A percentile compares a stretch with the other conserved stretches of the same genome.
These are phyloP conservation scores for Ilex paraguariensis DNA, from an alignment of 305 asterid species.

Conservation along the genomic window DNA sequence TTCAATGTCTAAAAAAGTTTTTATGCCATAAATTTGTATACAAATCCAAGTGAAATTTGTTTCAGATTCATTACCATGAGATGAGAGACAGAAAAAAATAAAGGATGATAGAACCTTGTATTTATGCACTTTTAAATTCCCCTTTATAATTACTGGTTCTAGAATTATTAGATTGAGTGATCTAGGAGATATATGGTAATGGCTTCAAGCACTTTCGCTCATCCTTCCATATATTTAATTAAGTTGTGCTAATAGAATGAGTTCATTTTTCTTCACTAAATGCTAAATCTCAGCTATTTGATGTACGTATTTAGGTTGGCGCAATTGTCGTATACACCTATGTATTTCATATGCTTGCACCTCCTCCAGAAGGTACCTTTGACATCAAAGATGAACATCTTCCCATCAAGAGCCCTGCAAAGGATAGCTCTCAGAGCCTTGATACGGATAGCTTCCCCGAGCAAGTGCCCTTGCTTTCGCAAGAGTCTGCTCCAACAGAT, in stretches of 20 bases:
- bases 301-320: slow-evolving; percentile 58
- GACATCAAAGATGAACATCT: slow-evolving; percentile 49
- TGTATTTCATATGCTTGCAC: slow-evolving; percentile 91
- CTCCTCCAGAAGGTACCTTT: slow-evolving; percentile 85
- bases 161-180: too few species aligned
- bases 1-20: too few species aligned
- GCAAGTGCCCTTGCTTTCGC: slow-evolving; percentile 64
- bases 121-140: too few species aligned
- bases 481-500: slow-evolving; percentile 40
- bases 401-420: slow-evolving; percentile 37
- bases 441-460: slow-evolving; percentile 42
- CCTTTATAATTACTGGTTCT: too few species aligned
- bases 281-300: background rate
- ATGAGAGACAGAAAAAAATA: too few species aligned
- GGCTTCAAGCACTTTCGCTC: slow-evolving; percentile 6
- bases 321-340: slow-evolving; percentile 93
- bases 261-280: background rate
- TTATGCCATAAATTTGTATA: too few species aligned
- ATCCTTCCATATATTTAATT: slow-evolving; percentile 8
- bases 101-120: too few species aligned
- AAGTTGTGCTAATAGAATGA: background rate
- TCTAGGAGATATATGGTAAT: background rate
- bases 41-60: too few species aligned
- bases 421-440: slow-evolving; percentile 27
- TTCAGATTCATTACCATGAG: too few species aligned